phyloP scores from a whole-genome alignment of 1,284 basidiomycete genomes.

The Cryptococcus sp. region DNA sequence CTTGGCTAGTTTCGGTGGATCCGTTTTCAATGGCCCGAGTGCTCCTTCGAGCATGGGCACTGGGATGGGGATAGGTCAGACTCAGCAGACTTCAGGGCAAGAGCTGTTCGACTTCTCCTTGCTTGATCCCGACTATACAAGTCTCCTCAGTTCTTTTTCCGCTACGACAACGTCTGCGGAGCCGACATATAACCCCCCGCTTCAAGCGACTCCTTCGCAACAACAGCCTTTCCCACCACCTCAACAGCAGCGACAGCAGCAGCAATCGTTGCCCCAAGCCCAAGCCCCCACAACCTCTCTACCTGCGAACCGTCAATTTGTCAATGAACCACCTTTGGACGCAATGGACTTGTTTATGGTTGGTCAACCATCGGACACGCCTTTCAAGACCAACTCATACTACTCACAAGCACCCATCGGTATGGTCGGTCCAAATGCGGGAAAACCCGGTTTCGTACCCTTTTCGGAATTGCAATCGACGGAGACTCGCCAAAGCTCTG shows the following conservation, averaged over 20 bases:
- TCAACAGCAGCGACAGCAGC: neutral
- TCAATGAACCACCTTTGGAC: neutral
- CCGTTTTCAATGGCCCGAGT: slow-evolving; percentile 13
- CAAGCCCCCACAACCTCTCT: neutral
- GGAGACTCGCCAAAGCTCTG: neutral
- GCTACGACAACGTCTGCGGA: slow-evolving; percentile 3
- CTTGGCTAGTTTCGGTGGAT: slow-evolving; percentile 23
- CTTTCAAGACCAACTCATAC: neutral
- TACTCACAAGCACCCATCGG: neutral
- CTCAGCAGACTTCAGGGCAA: slow-evolving; percentile 1
- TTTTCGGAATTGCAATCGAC: neutral
- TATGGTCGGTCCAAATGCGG: no score
- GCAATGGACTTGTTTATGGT: no score
- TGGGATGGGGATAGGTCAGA: neutral
- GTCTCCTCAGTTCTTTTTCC: slow-evolving; percentile 32
- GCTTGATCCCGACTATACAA: slow-evolving; percentile 41
- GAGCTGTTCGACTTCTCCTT: slow-evolving; percentile 36
- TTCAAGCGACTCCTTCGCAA: neutral
- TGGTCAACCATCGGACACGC: neutral
- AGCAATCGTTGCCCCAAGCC: neutral
- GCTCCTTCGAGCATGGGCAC: neutral
- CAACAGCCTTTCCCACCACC: neutral
- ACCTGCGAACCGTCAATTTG: neutral
- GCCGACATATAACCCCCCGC: slow-evolving; percentile 1
- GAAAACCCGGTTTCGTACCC: neutral